phyloP scores from a whole-genome alignment of 192 early-diverging fungal genomes.

The Linnemannia zychae region DNA sequence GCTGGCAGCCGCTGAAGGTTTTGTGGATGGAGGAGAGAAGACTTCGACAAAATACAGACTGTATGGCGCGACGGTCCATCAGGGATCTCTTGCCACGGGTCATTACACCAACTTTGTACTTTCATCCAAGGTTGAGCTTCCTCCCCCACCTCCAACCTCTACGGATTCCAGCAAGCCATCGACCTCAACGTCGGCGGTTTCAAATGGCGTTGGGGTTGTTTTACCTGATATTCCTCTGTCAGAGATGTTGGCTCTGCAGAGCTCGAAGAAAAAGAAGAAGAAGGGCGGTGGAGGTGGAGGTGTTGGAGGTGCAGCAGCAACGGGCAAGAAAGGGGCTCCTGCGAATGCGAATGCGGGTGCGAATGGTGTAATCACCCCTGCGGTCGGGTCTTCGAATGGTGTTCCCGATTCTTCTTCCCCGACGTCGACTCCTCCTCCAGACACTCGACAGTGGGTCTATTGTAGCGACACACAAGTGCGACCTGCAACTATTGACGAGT shows the following conservation, averaged over 20 bases:
- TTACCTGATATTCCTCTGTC: constrained; percentile 37
- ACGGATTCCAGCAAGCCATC: not conserved
- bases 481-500: constrained; percentile 45
- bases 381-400: not conserved
- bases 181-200: not conserved
- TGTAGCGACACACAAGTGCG: constrained; percentile 57
- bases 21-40: not conserved
- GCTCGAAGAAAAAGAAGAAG: constrained; percentile 15
- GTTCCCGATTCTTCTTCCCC: not conserved
- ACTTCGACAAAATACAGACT: constrained; percentile 46
- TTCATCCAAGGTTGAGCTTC: constrained; percentile 38
- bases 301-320: not conserved
- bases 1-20: not conserved
- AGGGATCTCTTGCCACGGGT: constrained; percentile 56
- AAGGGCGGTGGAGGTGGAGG: constrained; percentile 4
- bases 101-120: constrained; percentile 61
- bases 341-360: not conserved
- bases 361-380: not conserved
- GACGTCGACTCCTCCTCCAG: not conserved
- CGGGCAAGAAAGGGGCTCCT: constrained; percentile 7
- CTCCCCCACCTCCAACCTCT: not conserved
- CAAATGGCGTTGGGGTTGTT: constrained; percentile 1
- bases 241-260: constrained; percentile 22
- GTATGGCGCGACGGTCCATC: constrained; percentile 60
- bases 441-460: constrained; percentile 54